Evolutionary conservation across 495 filamentous ascomycete genomes (phyloP).

Genomic region (Penicillium mononematosum): DNA sequence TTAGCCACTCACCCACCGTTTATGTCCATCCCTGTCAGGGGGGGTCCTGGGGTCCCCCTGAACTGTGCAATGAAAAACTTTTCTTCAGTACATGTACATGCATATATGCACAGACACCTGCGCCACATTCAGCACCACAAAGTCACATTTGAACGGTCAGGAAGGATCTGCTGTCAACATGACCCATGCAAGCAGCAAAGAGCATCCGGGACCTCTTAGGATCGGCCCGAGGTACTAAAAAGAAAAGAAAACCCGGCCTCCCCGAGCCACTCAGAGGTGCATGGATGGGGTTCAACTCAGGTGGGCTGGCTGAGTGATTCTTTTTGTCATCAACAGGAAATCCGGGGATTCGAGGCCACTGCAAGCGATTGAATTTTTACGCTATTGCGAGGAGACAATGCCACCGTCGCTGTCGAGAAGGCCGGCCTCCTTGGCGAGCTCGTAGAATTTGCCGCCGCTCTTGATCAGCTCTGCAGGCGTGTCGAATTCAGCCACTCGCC

Average conservation of each 20-base stretch:
- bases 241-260: constrained; percentile 15
- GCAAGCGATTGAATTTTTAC: constrained; percentile 16
- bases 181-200: constrained; percentile 22
- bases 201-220: constrained; percentile 11
- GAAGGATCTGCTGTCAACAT: constrained; percentile 5
- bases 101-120: constrained; percentile 20
- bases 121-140: constrained; percentile 19
- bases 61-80: constrained; percentile 13
- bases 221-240: constrained; percentile 20
- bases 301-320: constrained; percentile 12
- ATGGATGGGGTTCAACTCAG: constrained; percentile 10
- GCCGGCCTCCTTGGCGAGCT: constrained; percentile 56
- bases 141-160: constrained; percentile 14
- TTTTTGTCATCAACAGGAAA: constrained; percentile 4
- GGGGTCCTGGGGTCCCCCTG: constrained; percentile 2
- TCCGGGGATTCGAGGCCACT: constrained; percentile 18
- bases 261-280: constrained; percentile 27
- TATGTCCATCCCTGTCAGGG: constrained; percentile 17
- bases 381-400: constrained; percentile 22
- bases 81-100: constrained; percentile 20
- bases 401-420: constrained; percentile 50
- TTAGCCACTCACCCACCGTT: constrained; percentile 9
- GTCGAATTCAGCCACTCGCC: constrained; percentile 59
- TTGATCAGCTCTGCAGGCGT: constrained; percentile 55
- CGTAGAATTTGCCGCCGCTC: constrained; percentile 52